Evolutionary conservation across 306 rosid genomes (phyloP).

Genomic region (Rosa lucieae): DNA sequence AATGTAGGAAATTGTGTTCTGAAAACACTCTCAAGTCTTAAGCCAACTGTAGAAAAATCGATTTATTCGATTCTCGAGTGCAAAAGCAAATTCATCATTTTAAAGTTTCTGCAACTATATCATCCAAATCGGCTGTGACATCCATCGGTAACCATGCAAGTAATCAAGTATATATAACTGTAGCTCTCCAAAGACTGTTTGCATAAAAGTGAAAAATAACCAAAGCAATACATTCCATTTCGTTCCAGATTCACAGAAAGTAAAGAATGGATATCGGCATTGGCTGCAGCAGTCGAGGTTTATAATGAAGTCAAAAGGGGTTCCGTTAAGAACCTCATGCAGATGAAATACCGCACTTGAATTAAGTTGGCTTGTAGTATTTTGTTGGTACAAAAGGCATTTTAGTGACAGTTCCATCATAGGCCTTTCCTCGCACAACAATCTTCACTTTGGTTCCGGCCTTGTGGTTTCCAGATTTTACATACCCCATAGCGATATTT

Average conservation of each 20-base stretch:
- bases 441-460: conserved; percentile 92
- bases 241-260: conserved; percentile 23
- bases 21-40: background rate
- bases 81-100: background rate
- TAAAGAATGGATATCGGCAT: conserved; percentile 35
- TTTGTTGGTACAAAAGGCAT: conserved; percentile 97
- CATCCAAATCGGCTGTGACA: background rate
- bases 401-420: conserved; percentile 88
- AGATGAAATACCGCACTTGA: conserved; percentile 25
- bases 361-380: conserved; percentile 86
- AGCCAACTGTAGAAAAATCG: background rate
- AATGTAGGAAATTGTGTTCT: background rate
- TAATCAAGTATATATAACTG: background rate
- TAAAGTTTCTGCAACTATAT: background rate
- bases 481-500: conserved; percentile 97
- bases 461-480: conserved; percentile 95
- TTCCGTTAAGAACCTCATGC: conserved; percentile 19
- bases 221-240: conserved; percentile 22
- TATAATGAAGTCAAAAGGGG: conserved; percentile 28
- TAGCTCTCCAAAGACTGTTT: background rate
- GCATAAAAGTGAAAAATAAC: conserved; percentile 5
- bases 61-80: background rate
- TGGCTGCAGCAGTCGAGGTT: conserved; percentile 34
- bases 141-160: background rate
- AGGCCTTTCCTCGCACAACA: conserved; percentile 74